Percentiles rank a stretch among this genome's conserved stretches.
Evolutionary conservation across 1,139 yeast genomes (phyloP).

Genomic region (Lodderomyces oxycetoniae): DNA sequence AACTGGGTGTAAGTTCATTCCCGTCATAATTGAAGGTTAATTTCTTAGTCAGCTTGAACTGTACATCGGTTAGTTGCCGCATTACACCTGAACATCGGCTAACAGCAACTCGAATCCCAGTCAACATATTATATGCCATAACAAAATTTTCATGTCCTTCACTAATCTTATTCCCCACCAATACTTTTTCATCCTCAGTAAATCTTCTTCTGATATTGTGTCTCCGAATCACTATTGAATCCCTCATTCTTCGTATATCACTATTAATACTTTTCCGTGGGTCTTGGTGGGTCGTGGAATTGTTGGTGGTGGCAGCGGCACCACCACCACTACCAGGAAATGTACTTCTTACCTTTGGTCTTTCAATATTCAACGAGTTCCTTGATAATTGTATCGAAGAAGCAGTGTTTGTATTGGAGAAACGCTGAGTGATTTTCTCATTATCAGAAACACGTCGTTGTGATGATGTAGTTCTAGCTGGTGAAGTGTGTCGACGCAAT

Average conservation of each 20-base stretch:
- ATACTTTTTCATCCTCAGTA: slow-evolving; percentile 47
- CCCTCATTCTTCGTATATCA: slow-evolving; percentile 43
- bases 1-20: slow-evolving; percentile 84
- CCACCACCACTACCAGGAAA: too few relatives aligned
- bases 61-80: slow-evolving; percentile 63
- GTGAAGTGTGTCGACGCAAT: slow-evolving; percentile 24
- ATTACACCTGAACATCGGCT: slow-evolving; percentile 86
- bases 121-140: slow-evolving; percentile 94
- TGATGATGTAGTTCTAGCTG: slow-evolving; percentile 8
- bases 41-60: slow-evolving; percentile 69
- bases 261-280: slow-evolving; percentile 10
- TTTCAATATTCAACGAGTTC: slow-evolving; percentile 10
- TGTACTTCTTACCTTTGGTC: slow-evolving; percentile 19
- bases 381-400: slow-evolving; percentile 13
- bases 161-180: slow-evolving; percentile 74
- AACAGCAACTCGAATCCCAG: slow-evolving; percentile 94
- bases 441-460: slow-evolving; percentile 1
- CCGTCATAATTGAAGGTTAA: slow-evolving; percentile 85
- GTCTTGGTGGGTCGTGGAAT: slow-evolving; percentile 6
- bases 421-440: background rate
- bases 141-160: slow-evolving; percentile 93
- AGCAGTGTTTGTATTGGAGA: slow-evolving; percentile 2
- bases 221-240: slow-evolving; percentile 38
- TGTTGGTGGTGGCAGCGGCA: background rate
- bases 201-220: slow-evolving; percentile 20